Evolutionary conservation across 306 rosid species (phyloP).

Genomic region (Pyrus bretschneideri): DNA sequence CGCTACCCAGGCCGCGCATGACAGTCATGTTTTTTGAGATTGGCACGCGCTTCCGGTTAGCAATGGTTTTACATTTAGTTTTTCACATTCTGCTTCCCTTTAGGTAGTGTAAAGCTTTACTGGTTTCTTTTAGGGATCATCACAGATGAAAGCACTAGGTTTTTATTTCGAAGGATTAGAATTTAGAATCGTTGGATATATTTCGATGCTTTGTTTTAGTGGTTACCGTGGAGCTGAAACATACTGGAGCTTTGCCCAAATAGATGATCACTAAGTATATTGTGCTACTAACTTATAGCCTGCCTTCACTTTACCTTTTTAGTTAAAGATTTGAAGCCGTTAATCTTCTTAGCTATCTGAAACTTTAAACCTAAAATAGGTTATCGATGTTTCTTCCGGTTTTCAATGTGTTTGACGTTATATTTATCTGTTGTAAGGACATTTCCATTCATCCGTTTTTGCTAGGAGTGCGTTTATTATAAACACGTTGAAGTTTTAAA

Average conservation of each 20-base stretch:
- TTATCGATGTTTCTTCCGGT: neutral
- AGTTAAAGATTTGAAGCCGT: neutral
- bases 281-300: neutral
- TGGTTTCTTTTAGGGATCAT: neutral
- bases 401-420: neutral
- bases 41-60: slow-evolving; percentile 1
- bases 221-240: neutral
- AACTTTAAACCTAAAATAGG: neutral
- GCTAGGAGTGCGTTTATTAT: too few species aligned
- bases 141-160: neutral
- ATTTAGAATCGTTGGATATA: neutral
- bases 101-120: neutral
- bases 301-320: neutral
- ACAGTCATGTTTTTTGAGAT: slow-evolving; percentile 20
- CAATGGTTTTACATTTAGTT: neutral
- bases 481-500: too few species aligned
- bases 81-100: neutral
- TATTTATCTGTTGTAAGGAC: neutral
- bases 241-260: neutral
- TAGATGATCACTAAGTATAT: neutral
- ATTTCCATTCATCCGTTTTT: too few species aligned
- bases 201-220: neutral
- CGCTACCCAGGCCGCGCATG: neutral
- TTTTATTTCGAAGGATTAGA: neutral
- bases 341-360: neutral